Evolutionary conservation across 1,284 basidiomycete species (phyloP).

Genomic region (Ceratobasidium theobromae): DNA sequence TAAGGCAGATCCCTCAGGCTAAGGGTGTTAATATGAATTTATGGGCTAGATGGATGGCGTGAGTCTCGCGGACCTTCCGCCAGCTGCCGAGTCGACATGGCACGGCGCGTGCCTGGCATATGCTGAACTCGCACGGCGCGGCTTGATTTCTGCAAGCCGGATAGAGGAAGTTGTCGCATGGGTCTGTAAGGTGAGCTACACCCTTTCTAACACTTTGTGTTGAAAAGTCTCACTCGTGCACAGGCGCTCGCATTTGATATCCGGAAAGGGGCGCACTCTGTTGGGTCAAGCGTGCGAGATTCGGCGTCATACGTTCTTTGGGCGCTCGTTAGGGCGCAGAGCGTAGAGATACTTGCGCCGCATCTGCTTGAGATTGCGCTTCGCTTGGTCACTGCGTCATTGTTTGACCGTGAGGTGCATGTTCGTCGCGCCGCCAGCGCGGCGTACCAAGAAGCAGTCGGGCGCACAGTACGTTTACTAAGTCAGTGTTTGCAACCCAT

Average conservation of each 20-base stretch:
- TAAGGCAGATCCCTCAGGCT: not conserved
- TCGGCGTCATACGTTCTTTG: slow-evolving; percentile 93
- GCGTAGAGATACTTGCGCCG: slow-evolving; percentile 59
- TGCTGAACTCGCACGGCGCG: slow-evolving; percentile 87
- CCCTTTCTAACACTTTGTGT: slow-evolving; percentile 14
- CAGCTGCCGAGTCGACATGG: slow-evolving; percentile 84
- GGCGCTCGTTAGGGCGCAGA: slow-evolving; percentile 84
- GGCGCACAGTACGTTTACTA: slow-evolving; percentile 69
- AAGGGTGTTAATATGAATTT: not conserved
- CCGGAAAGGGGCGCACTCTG: slow-evolving; percentile 85
- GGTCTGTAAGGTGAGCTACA: slow-evolving; percentile 65
- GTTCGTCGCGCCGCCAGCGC: slow-evolving; percentile 97
- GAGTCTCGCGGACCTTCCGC: slow-evolving; percentile 62
- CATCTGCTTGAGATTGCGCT: slow-evolving; percentile 68
- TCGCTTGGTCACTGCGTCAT: slow-evolving; percentile 71
- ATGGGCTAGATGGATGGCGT: slow-evolving; percentile 58
- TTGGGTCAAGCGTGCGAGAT: slow-evolving; percentile 93
- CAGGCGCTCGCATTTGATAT: slow-evolving; percentile 93
- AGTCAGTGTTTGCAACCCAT: not conserved
- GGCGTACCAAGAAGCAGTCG: slow-evolving; percentile 96
- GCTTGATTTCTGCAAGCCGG: slow-evolving; percentile 61
- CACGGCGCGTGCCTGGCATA: slow-evolving; percentile 93
- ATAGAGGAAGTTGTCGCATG: slow-evolving; percentile 70
- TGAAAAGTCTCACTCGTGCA: slow-evolving; percentile 28
- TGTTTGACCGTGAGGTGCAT: slow-evolving; percentile 92